These are phyloP conservation scores for Tylopilus plumbeoviolaceoides DNA, from an alignment of 768 basidiomycete genomes.

Conservation along the genomic window DNA sequence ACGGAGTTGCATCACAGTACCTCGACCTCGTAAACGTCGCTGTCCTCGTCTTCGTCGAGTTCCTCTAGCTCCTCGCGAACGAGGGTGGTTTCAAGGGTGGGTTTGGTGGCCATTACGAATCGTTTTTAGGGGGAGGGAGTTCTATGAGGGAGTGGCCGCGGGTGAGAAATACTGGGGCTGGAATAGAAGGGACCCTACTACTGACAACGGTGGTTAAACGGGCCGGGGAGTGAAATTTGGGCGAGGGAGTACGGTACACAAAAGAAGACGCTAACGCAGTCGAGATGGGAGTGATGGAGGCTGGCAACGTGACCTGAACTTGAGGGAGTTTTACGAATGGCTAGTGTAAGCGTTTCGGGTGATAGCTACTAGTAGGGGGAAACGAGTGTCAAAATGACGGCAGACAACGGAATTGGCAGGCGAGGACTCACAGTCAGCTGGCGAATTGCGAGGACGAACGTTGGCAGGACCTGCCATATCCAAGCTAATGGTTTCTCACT, in stretches of 20 bases:
- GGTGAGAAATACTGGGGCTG: conserved; percentile 8
- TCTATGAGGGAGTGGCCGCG: not conserved
- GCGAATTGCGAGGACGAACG: conserved; percentile 26
- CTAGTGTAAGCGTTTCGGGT: conserved; percentile 7
- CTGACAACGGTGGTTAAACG: conserved; percentile 10
- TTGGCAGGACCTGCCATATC: conserved; percentile 21
- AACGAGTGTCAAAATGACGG: conserved; percentile 13
- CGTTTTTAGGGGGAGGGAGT: not conserved
- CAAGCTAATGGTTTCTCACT: conserved; percentile 10
- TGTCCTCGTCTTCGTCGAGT: conserved; percentile 24
- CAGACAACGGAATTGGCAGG: conserved; percentile 15
- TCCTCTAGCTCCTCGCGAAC: conserved; percentile 2
- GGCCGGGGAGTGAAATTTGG: conserved; percentile 7
- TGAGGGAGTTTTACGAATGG: not conserved
- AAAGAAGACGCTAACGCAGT: not conserved
- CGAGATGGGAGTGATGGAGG: not conserved
- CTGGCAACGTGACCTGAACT: conserved; percentile 4
- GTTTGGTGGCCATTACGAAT: conserved; percentile 21
- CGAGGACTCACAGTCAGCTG: conserved; percentile 8
- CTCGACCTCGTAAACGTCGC: conserved; percentile 25
- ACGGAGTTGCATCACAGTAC: conserved; percentile 6
- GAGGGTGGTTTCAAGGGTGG: conserved; percentile 11
- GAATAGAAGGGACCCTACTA: not conserved
- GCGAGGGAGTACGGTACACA: not conserved
- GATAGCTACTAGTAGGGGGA: not conserved